Conservation (phyloP, 1,139 yeast species). For the Wickerhamomyces sp. region DNA sequence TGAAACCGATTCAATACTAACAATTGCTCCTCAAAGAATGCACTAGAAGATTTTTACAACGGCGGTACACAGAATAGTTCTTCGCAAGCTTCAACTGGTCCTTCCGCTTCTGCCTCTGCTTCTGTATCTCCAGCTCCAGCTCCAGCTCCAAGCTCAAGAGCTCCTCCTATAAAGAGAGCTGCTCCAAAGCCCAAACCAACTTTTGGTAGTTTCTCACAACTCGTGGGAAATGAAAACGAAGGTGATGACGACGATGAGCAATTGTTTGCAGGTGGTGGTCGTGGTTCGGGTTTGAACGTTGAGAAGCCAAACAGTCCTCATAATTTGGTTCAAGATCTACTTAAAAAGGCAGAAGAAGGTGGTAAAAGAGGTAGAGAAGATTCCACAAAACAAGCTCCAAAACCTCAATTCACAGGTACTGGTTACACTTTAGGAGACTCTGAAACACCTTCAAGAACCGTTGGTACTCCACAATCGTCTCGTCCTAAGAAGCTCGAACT, state of each 20-base stretch:
- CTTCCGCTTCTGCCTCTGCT: slow-evolving; percentile 1
- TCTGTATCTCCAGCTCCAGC: slow-evolving; percentile 6
- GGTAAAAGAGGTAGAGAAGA: slow-evolving; percentile 34
- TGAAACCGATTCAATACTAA: neutral
- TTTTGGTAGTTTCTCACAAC: slow-evolving; percentile 48
- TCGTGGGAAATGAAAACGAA: slow-evolving; percentile 33
- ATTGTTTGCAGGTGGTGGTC: slow-evolving; percentile 91
- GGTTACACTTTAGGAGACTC: slow-evolving; percentile 81
- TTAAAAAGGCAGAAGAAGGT: slow-evolving; percentile 52
- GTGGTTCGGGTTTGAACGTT: slow-evolving; percentile 88
- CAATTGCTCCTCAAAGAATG: slow-evolving; percentile 16
- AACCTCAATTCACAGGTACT: slow-evolving; percentile 48
- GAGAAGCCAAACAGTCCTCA: slow-evolving; percentile 69
- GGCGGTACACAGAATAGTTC: slow-evolving; percentile 12
- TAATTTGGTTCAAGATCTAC: slow-evolving; percentile 48
- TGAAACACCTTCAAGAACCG: slow-evolving; percentile 36
- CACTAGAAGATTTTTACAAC: slow-evolving; percentile 29
- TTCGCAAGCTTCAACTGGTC: slow-evolving; percentile 1
- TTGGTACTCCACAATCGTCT: slow-evolving; percentile 25
- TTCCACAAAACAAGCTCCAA: slow-evolving; percentile 22
- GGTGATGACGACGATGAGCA: slow-evolving; percentile 63
- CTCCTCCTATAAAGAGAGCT: slow-evolving; percentile 8
- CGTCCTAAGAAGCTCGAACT: slow-evolving; percentile 38
- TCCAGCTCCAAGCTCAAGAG: slow-evolving; percentile 5
- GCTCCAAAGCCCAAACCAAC: slow-evolving; percentile 26